Conservation (phyloP, 2,329 filamentous ascomycete species). For the Clonostachys chloroleuca region DNA sequence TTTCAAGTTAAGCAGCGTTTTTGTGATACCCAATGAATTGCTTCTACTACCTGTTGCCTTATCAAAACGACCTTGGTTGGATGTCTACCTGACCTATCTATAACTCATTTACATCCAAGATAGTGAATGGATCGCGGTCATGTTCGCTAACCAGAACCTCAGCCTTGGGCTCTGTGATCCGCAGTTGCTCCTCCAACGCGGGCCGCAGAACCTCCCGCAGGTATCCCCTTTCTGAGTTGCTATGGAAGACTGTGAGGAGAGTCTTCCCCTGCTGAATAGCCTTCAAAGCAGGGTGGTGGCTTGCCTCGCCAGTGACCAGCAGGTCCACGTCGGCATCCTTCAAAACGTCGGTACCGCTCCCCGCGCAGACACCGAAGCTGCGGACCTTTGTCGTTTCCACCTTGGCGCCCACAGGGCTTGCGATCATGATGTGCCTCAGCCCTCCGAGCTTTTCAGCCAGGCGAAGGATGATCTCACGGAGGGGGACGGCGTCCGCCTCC, state of each 20-base stretch:
- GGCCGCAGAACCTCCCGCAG: conserved; percentile 65
- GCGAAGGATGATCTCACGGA: conserved; percentile 39
- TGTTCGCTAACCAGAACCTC: conserved; percentile 70
- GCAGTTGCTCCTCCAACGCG: conserved; percentile 57
- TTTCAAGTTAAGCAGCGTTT: background rate
- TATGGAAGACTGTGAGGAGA: conserved; percentile 85
- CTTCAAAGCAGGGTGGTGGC: conserved; percentile 85
- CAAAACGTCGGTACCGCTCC: conserved; percentile 77
- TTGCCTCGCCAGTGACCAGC: conserved; percentile 87
- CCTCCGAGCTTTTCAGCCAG: conserved; percentile 66
- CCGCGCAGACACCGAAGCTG: conserved; percentile 83
- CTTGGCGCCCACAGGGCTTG: conserved; percentile 42
- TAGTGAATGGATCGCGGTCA: conserved; percentile 85
- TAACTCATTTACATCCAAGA: conserved; percentile 50
- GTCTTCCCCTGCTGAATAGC: conserved; percentile 80
- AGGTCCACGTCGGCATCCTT: conserved; percentile 69
- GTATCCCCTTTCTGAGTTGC: conserved; percentile 86
- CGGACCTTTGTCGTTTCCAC: conserved; percentile 40
- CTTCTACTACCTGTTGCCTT: background rate
- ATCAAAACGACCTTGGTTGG: background rate
- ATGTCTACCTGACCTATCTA: conserved; percentile 8
- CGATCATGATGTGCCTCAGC: conserved; percentile 48
- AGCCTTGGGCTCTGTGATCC: conserved; percentile 41
- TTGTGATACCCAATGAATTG: background rate
- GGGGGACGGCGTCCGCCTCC: conserved; percentile 3